Conservation (phyloP, 148 eudicot species). For the Nyssa sinensis region DNA sequence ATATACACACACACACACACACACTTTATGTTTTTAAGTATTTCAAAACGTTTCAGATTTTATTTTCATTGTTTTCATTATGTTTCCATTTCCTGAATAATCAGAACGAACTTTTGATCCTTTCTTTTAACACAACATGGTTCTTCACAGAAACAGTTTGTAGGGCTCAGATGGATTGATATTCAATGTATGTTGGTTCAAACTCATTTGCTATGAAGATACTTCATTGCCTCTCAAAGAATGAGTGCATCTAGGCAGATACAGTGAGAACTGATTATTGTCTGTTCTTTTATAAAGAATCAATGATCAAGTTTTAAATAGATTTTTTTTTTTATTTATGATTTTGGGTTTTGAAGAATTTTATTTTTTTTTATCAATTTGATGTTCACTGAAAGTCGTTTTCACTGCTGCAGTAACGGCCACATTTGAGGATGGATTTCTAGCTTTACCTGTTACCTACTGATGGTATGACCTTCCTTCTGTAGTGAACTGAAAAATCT, state of each 20-base stretch:
- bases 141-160: not conserved
- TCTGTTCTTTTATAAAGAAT: not conserved
- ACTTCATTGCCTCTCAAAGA: conserved; percentile 1
- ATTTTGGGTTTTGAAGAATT: not conserved
- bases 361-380: conserved; percentile 6
- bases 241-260: conserved; percentile 1
- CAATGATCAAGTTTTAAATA: not conserved
- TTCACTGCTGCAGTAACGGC: conserved; percentile 26
- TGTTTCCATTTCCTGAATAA: too few species aligned
- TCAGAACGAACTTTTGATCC: too few species aligned
- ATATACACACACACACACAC: too few species aligned
- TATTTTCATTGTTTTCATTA: too few species aligned
- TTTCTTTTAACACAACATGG: too few species aligned
- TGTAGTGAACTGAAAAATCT: not conserved
- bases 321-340: not conserved
- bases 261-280: not conserved
- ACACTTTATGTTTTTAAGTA: too few species aligned
- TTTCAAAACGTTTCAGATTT: too few species aligned
- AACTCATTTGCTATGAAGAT: not conserved
- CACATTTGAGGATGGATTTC: conserved; percentile 15
- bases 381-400: conserved; percentile 8
- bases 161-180: not conserved
- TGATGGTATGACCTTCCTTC: conserved; percentile 27
- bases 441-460: conserved; percentile 8
- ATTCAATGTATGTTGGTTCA: not conserved